These are phyloP conservation scores for Irpex lacteus DNA, from an alignment of 1,284 basidiomycete species.

Conservation along the genomic window DNA sequence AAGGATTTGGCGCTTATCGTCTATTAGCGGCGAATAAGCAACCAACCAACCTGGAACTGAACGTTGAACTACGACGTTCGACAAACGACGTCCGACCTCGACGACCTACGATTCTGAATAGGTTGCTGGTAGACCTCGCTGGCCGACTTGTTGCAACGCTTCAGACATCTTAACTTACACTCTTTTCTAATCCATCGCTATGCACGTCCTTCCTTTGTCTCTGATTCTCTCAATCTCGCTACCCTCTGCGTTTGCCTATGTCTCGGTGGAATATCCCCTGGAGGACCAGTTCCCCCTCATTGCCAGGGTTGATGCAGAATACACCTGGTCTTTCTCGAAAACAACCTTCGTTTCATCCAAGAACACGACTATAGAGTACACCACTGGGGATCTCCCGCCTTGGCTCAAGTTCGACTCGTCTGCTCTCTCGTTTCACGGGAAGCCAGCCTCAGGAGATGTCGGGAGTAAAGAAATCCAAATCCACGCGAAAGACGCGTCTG, in stretches of 20 bases:
- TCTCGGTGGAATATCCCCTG: conserved; percentile 49
- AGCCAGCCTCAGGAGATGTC: conserved; percentile 52
- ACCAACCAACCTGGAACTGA: no score
- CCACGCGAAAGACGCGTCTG: conserved; percentile 49
- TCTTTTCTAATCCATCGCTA: conserved; percentile 44
- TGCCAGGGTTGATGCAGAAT: conserved; percentile 56
- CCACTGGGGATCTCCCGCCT: conserved; percentile 47
- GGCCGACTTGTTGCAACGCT: conserved; percentile 54
- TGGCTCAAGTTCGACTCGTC: conserved; percentile 67
- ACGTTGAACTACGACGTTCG: no score
- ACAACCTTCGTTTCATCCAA: conserved; percentile 56
- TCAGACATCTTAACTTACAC: conserved; percentile 35
- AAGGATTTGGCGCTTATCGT: no score
- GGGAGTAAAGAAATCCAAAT: conserved; percentile 55
- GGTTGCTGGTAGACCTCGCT: conserved; percentile 30
- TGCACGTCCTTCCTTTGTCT: conserved; percentile 60
- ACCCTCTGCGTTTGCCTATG: conserved; percentile 27
- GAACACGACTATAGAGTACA: conserved; percentile 41
- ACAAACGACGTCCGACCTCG: neutral
- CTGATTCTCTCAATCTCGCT: conserved; percentile 31
- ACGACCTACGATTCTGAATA: neutral
- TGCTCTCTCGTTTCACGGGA: conserved; percentile 53
- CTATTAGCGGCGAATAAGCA: no score
- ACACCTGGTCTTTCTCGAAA: conserved; percentile 61
- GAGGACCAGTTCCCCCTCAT: conserved; percentile 61